phyloP scores from a whole-genome alignment of 352 stramenopile genomes.

The Phytophthora fragariaefolia region DNA sequence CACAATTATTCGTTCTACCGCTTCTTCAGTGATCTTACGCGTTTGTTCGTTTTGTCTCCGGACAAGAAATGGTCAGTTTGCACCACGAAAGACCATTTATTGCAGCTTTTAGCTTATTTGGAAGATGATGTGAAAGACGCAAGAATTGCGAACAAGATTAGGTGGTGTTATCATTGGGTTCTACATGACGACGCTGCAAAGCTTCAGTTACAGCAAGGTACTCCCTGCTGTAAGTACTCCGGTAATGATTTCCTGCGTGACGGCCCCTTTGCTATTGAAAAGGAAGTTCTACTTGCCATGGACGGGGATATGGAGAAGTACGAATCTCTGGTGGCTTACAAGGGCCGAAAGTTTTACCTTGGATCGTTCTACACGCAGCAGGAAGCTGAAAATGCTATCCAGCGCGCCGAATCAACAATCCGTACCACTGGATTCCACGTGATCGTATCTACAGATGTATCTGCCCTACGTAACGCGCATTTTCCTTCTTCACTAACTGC shows the following conservation, averaged over 20 bases:
- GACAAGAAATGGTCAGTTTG: conserved; percentile 59
- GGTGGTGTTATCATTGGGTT: conserved; percentile 48
- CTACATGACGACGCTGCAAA: conserved; percentile 36
- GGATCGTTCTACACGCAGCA: conserved; percentile 55
- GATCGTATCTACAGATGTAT: conserved; percentile 30
- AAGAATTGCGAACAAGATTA: conserved; percentile 46
- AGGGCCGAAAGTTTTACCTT: conserved; percentile 56
- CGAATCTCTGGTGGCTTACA: conserved; percentile 51
- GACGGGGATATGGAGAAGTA: conserved; percentile 58
- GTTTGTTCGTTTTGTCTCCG: conserved; percentile 60
- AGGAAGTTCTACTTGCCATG: conserved; percentile 46
- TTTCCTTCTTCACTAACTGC: conserved; percentile 47
- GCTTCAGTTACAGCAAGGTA: conserved; percentile 24
- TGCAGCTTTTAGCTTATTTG: conserved; percentile 61
- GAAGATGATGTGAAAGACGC: conserved; percentile 43
- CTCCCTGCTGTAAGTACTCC: conserved; percentile 45
- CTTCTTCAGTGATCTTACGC: conserved; percentile 63
- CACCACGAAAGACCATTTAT: conserved; percentile 33
- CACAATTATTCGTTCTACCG: conserved; percentile 64
- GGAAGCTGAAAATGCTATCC: conserved; percentile 54
- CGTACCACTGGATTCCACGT: conserved; percentile 43
- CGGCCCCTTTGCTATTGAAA: conserved; percentile 56
- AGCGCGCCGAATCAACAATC: conserved; percentile 45
- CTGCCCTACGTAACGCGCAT: conserved; percentile 29
- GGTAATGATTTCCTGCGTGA: conserved; percentile 40